Percentiles rank a stretch among this genome's conserved stretches.
phyloP scores from a whole-genome alignment of 179 eudicot genomes.

The Monotropa hypopitys region DNA sequence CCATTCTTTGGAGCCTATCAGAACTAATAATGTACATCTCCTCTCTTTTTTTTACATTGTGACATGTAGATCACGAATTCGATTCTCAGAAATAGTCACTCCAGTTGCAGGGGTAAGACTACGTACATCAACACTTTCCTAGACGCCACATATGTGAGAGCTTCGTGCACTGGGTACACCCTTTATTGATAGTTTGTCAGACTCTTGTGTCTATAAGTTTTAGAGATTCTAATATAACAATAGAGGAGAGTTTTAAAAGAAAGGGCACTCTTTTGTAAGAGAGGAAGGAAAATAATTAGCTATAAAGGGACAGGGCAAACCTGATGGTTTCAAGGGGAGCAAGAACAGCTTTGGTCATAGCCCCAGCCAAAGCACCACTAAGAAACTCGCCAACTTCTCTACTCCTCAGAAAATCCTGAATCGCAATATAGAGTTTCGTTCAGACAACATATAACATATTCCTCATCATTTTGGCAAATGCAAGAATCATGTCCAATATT shows the following conservation, averaged over 20 bases:
- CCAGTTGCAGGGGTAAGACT: too few species aligned
- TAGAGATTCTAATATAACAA: neutral
- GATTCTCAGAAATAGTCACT: too few species aligned
- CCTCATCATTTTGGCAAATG: neutral
- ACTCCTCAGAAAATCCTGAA: constrained; percentile 42
- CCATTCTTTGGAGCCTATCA: too few species aligned
- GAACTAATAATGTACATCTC: too few species aligned
- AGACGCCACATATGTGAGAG: too few species aligned
- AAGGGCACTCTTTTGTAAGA: neutral
- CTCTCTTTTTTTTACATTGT: too few species aligned
- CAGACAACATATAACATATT: neutral
- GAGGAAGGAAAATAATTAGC: neutral
- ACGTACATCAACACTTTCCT: too few species aligned
- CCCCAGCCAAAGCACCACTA: constrained; percentile 97
- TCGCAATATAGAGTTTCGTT: neutral
- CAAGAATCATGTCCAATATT: neutral
- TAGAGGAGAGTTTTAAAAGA: neutral
- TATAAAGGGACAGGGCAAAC: constrained; percentile 20
- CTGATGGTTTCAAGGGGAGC: constrained; percentile 99
- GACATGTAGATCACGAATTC: too few species aligned
- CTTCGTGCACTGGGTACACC: too few species aligned
- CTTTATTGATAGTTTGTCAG: too few species aligned
- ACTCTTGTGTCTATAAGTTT: neutral
- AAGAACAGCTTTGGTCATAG: constrained; percentile 90
- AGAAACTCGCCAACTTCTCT: constrained; percentile 88